Base-by-base conservation (phyloP, 768 basidiomycete genomes). In the Pisolithus microcarpus region DNA sequence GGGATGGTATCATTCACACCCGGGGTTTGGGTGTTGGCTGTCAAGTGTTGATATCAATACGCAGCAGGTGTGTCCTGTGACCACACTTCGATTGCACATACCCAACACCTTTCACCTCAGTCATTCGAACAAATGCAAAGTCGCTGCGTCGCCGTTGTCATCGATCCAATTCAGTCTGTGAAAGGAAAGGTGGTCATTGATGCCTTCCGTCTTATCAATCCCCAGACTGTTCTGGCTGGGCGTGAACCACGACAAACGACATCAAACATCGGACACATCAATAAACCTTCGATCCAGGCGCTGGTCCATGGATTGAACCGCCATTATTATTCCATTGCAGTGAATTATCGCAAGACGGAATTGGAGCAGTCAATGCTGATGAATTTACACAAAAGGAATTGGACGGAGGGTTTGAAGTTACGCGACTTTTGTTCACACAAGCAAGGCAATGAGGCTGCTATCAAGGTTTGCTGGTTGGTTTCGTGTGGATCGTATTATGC, bases 1-100 rank as follows among this genome's bases (percentile, higher is more conserved):
- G 1, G 96, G 96, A 4, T 99, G 96, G 96, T 99, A 99, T 64
- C 96, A 99, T 70, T 98, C 96, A 37, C 96, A 99, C 75, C 96
- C 96, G 50, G 96, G 96, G 36, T 99, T 98, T 70, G 96, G 96
- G 5, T 99, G 96, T 68, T 99, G 96, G 96, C 75, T 99, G 38
- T 97, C 94, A 43, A 93, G 91, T 60, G 95, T 98, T 19, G 96
- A 99, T 72, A 93, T 98, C 65, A 96, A 97, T 70, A 99, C 96
- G 4, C 96, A 99, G 63, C 96, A 98, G 75, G 94, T 87, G 49
- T 53, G 72, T 63, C 45, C 24, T 50, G 36, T 55, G 23, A 43
- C 34, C 34, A 13, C 38, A 19, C 18, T 45, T 44, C 46, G 28
- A 24, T 26, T 37, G 26, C 21, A 43, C 52, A 51, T 46, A 40